Conservation (phyloP, 257 asterid species). For the Primulina tabacum region DNA sequence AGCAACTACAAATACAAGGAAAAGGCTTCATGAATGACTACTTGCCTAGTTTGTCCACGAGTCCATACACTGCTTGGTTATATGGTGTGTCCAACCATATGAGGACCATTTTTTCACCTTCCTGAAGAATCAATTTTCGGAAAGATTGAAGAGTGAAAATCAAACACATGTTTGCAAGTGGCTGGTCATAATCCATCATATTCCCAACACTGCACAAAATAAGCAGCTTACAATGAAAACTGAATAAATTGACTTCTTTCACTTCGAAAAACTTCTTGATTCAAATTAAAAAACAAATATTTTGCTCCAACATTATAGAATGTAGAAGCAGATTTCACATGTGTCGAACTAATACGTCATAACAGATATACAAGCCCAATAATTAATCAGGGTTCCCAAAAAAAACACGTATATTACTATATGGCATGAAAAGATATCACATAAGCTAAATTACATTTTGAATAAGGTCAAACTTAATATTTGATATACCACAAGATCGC, state of each 20-base stretch:
- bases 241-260: slow-evolving; percentile 14
- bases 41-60: slow-evolving; percentile 91
- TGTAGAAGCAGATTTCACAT: slow-evolving; percentile 1
- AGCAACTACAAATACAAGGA: slow-evolving; percentile 7
- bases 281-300: slow-evolving; percentile 16
- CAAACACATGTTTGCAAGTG: slow-evolving; percentile 74
- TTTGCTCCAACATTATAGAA: slow-evolving; percentile 3
- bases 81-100: slow-evolving; percentile 96
- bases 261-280: slow-evolving; percentile 9
- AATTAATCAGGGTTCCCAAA: no score
- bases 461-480: background rate
- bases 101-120: slow-evolving; percentile 96
- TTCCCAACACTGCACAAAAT: slow-evolving; percentile 55
- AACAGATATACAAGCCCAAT: background rate
- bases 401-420: background rate
- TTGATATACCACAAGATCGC: background rate
- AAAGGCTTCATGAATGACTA: slow-evolving; percentile 7
- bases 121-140: slow-evolving; percentile 89
- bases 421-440: background rate
- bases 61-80: slow-evolving; percentile 97
- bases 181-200: slow-evolving; percentile 49
- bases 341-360: background rate
- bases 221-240: slow-evolving; percentile 19
- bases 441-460: background rate
- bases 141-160: slow-evolving; percentile 83